Base-by-base conservation (phyloP, 2,329 filamentous ascomycete species). In the Bimuria novae-zelandiae region DNA sequence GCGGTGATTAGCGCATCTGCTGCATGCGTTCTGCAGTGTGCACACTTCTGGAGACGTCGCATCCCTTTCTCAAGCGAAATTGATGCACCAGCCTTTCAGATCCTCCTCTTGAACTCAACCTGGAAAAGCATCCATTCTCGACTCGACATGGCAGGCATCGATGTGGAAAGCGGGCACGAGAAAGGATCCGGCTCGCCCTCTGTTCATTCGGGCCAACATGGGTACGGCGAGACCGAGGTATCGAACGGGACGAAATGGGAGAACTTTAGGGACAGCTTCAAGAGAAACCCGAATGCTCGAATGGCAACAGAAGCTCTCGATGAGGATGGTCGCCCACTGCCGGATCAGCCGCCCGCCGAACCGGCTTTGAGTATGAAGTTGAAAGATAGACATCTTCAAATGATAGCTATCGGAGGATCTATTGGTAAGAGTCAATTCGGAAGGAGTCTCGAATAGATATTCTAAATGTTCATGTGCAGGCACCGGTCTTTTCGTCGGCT, bases 361-460 rank as follows among this genome's bases (percentile, higher is more conserved):
- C 63, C 62, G 11, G 62, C 63, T 17, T 42, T 67, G 41, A 55
- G 56, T 10, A 63, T 63, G 60, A 56, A 86, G 72, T 76, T 94
- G 61, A 93, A 93, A 76, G 85, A 86, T 23, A 81, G 90, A 33
- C 90, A 94, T 77, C 70, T 94, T 63, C 90, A 94, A 77, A 94
- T 94, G 90, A 94, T 95, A 79, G 90, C 90, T 5, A 92, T 94
- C 63, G 90, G 90, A 57, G 90, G 90, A 22, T 91, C 88, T 7
- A 93, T 94, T 35, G 89, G 89, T 84, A 77, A 50, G 74, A 27
- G 11, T 17, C 12, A 21, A 11, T n/a, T n/a, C 10, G 12, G 1
- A 14, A 11, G 16, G 43, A 32, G 10, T 11, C 12, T 17, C 17
- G 35, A 36, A 16, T 8, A 32, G 8, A 36, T 14, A 19, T n/a